These are phyloP conservation scores for Fabrea salina DNA, from an alignment of 169 alveolate species.

Conservation along the genomic window DNA sequence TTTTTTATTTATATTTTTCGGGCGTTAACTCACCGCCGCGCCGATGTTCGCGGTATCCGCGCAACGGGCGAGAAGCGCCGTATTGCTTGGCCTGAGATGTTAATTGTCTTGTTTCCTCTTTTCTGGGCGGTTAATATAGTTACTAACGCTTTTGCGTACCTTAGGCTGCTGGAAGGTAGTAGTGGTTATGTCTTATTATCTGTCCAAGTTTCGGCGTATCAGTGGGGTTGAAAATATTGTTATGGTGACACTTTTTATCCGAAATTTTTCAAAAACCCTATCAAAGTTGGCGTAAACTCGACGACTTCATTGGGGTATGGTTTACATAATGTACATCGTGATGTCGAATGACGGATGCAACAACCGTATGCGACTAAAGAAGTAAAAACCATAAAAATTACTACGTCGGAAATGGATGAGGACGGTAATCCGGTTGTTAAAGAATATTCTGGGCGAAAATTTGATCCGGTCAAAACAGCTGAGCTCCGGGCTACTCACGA, in stretches of 20 bases:
- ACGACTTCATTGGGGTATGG: neutral
- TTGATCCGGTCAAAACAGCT: neutral
- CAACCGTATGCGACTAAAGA: too few species aligned
- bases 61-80: slow-evolving; percentile 18
- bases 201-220: slow-evolving; percentile 18
- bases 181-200: slow-evolving; percentile 19
- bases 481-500: neutral
- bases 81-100: slow-evolving; percentile 10
- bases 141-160: slow-evolving; percentile 1
- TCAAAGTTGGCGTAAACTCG: neutral
- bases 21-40: neutral
- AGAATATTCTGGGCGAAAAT: too few species aligned
- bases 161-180: slow-evolving; percentile 23
- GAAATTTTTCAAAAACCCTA: neutral
- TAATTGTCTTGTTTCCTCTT: neutral
- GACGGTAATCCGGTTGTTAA: too few species aligned
- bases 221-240: slow-evolving; percentile 29
- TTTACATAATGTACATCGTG: too few species aligned
- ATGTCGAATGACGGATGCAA: too few species aligned
- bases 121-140: slow-evolving; percentile 1
- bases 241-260: slow-evolving; percentile 11
- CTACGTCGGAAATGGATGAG: too few species aligned
- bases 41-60: neutral
- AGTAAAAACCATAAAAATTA: too few species aligned
- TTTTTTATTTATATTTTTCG: neutral